These are phyloP conservation scores for Moesziomyces parantarcticus DNA, from an alignment of 1,284 basidiomycete genomes.

Conservation along the genomic window DNA sequence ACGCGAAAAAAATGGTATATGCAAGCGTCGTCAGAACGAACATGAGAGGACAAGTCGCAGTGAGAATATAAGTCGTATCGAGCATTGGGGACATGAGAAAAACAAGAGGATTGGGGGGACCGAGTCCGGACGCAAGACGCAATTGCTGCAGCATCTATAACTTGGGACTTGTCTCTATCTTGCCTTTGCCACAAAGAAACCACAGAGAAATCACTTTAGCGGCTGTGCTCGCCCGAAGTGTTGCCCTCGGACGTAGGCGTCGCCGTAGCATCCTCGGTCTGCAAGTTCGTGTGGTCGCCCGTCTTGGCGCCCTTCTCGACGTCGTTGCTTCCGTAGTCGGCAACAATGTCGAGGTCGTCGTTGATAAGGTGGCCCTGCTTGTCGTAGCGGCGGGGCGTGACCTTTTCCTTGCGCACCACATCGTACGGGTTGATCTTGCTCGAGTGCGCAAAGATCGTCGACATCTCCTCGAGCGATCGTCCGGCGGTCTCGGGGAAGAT, in stretches of 20 bases:
- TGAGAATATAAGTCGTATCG: too few species aligned
- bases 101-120: too few species aligned
- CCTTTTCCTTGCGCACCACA: conserved; percentile 55
- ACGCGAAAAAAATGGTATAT: conserved; percentile 22
- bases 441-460: conserved; percentile 58
- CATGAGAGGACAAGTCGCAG: background rate
- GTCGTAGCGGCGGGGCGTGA: conserved; percentile 62
- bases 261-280: conserved; percentile 32
- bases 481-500: conserved; percentile 65
- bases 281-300: conserved; percentile 22
- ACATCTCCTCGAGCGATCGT: conserved; percentile 63
- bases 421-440: conserved; percentile 61
- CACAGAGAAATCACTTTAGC: background rate
- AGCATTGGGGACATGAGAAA: too few species aligned
- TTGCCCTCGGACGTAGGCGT: conserved; percentile 33
- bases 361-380: conserved; percentile 51
- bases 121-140: background rate
- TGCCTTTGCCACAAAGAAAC: too few species aligned
- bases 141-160: background rate
- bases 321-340: conserved; percentile 24
- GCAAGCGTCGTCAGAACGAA: conserved; percentile 12
- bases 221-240: conserved; percentile 25
- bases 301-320: conserved; percentile 38
- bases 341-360: conserved; percentile 46
- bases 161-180: background rate